These are phyloP conservation scores for Termitomyces sp. DNA, from an alignment of 768 basidiomycete genomes.

Conservation along the genomic window DNA sequence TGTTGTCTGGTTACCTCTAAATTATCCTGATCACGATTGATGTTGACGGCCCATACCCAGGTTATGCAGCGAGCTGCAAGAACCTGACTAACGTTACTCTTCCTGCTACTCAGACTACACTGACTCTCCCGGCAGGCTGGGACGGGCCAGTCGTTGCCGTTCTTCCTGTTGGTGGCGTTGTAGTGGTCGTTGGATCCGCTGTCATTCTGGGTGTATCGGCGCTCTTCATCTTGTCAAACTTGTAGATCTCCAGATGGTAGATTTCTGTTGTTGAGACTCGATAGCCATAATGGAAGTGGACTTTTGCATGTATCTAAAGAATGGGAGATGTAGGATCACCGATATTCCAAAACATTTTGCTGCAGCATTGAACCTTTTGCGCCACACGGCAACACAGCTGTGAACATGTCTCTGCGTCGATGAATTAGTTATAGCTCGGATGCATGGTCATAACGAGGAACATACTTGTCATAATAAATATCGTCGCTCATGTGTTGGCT, in stretches of 20 bases:
- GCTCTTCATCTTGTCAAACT: slow-evolving; percentile 47
- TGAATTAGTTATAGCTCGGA: background rate
- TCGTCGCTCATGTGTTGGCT: no score
- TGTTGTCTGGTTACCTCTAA: slow-evolving; percentile 12
- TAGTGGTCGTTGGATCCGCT: slow-evolving; percentile 37
- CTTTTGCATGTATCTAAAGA: no score
- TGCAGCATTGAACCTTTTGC: background rate
- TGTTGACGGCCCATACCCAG: slow-evolving; percentile 25
- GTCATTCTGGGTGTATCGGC: slow-evolving; percentile 42
- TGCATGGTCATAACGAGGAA: no score
- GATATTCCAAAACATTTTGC: no score
- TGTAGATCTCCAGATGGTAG: slow-evolving; percentile 24
- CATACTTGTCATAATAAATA: no score
- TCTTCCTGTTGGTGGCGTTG: slow-evolving; percentile 38
- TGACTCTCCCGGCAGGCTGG: slow-evolving; percentile 48
- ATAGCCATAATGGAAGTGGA: background rate
- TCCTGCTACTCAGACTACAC: slow-evolving; percentile 28
- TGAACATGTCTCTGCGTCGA: background rate
- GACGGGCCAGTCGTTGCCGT: slow-evolving; percentile 49
- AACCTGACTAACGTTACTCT: slow-evolving; percentile 30
- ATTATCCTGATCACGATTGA: background rate
- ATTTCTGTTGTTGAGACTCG: background rate
- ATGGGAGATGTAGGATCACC: no score
- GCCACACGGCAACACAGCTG: background rate
- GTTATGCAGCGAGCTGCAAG: slow-evolving; percentile 47